A percentile compares a stretch with the other conserved stretches of the same genome.
Evolutionary conservation across 1,139 yeast species (phyloP).

Genomic region (Scheffersomyces quercinus): DNA sequence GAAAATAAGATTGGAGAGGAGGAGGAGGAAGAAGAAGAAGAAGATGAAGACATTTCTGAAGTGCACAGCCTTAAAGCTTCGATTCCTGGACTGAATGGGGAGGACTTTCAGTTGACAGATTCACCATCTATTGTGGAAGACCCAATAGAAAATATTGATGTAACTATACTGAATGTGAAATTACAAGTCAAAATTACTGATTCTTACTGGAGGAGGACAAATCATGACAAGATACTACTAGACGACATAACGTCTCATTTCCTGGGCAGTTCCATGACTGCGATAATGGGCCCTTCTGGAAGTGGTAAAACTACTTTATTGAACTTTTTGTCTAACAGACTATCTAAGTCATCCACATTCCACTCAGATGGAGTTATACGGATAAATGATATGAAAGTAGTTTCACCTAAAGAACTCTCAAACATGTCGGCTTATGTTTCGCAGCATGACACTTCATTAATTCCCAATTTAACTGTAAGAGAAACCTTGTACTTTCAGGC

Average conservation of each 20-base stretch:
- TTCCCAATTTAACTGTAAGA: slow-evolving; percentile 70
- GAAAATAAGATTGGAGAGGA: slow-evolving; percentile 20
- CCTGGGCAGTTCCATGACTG: slow-evolving; percentile 65
- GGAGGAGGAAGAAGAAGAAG: slow-evolving; percentile 15
- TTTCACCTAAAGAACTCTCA: slow-evolving; percentile 41
- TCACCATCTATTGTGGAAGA: neutral
- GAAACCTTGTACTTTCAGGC: slow-evolving; percentile 80
- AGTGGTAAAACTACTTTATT: slow-evolving; percentile 80
- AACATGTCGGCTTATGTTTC: slow-evolving; percentile 69
- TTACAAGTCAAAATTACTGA: neutral
- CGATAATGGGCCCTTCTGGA: slow-evolving; percentile 89
- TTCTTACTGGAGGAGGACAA: neutral
- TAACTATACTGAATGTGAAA: neutral
- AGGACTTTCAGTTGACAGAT: neutral
- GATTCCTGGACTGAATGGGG: neutral
- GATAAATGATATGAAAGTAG: slow-evolving; percentile 33
- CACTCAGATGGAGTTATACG: slow-evolving; percentile 24
- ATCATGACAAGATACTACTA: slow-evolving; percentile 31
- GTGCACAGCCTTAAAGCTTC: neutral
- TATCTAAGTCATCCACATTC: slow-evolving; percentile 44
- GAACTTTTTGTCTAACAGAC: slow-evolving; percentile 64
- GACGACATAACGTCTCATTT: slow-evolving; percentile 58
- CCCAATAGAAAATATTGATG: neutral
- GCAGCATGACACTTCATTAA: slow-evolving; percentile 74
- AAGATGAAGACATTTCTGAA: neutral